Evolutionary conservation across 768 basidiomycete genomes (phyloP).

Genomic region (Boletus rex-veris): DNA sequence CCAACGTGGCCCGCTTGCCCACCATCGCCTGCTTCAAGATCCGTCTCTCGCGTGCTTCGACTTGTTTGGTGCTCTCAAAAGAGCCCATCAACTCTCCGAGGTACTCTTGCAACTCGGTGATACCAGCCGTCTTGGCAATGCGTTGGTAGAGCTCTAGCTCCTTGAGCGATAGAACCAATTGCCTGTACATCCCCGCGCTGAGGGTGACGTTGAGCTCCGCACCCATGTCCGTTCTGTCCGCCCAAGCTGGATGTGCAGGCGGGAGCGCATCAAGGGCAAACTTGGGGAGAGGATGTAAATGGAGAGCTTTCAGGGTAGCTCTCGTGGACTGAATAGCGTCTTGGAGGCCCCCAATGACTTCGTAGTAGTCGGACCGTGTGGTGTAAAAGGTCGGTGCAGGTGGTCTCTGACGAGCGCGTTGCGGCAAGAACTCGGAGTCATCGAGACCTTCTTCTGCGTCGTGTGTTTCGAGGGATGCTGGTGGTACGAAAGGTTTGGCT

Average conservation of each 20-base stretch:
- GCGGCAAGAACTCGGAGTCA: conserved; percentile 3
- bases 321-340: conserved; percentile 56
- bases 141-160: conserved; percentile 60
- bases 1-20: conserved; percentile 59
- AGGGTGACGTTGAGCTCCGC: conserved; percentile 55
- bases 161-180: conserved; percentile 56
- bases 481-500: conserved; percentile 22
- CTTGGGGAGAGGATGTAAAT: conserved; percentile 76
- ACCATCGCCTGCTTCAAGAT: conserved; percentile 29
- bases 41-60: conserved; percentile 38
- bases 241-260: conserved; percentile 64
- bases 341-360: conserved; percentile 66
- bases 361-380: conserved; percentile 69
- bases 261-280: conserved; percentile 61
- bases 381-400: conserved; percentile 83
- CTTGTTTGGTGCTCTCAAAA: conserved; percentile 64
- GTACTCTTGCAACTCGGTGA: conserved; percentile 54
- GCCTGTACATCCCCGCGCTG: conserved; percentile 67
- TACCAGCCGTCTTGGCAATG: conserved; percentile 19
- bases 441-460: conserved; percentile 6
- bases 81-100: conserved; percentile 54
- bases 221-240: conserved; percentile 56
- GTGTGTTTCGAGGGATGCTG: conserved; percentile 21
- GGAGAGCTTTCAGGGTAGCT: conserved; percentile 54
- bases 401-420: conserved; percentile 37